Conservation (phyloP, 179 eudicot genomes). For the Patellifolia procumbens region DNA sequence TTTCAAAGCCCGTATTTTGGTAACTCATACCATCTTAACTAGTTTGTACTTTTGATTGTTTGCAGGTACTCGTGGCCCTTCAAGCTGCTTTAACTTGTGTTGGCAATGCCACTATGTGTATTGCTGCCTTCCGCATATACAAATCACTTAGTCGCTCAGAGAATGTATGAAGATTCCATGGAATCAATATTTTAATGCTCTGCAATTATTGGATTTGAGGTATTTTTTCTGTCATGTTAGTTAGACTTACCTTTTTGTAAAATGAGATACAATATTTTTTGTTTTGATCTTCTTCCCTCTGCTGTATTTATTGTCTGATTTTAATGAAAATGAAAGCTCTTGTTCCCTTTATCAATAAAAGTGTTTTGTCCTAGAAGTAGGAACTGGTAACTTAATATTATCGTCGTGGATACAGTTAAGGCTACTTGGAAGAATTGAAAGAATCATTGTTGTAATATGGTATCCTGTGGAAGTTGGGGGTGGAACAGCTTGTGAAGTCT, state of each 20-base stretch:
- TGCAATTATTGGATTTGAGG: conserved; percentile 1
- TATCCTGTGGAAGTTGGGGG: too few species aligned
- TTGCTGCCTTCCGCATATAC: conserved; percentile 81
- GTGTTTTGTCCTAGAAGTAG: not conserved
- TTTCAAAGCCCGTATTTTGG: not conserved
- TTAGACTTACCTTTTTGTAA: conserved; percentile 9
- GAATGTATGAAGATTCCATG: conserved; percentile 35
- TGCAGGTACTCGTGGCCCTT: conserved; percentile 78
- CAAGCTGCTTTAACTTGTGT: conserved; percentile 87
- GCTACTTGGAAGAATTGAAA: not conserved
- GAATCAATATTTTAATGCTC: not conserved
- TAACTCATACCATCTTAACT: not conserved
- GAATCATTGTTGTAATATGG: too few species aligned
- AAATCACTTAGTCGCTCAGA: conserved; percentile 49
- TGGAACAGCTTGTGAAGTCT: too few species aligned
- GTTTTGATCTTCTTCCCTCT: too few species aligned
- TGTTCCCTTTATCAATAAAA: conserved; percentile 5
- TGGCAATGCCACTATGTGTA: conserved; percentile 80
- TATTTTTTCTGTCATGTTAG: conserved; percentile 15
- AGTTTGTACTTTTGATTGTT: conserved; percentile 15
- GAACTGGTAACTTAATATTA: conserved; percentile 5
- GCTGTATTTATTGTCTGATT: conserved; percentile 8
- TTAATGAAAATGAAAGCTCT: not conserved
- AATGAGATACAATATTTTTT: conserved; percentile 2
- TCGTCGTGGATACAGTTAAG: conserved; percentile 13